A percentile compares a stretch with the other conserved stretches of the same genome.
phyloP scores from a whole-genome alignment of 2,329 filamentous ascomycete species.

The Apiospora saccharicola region DNA sequence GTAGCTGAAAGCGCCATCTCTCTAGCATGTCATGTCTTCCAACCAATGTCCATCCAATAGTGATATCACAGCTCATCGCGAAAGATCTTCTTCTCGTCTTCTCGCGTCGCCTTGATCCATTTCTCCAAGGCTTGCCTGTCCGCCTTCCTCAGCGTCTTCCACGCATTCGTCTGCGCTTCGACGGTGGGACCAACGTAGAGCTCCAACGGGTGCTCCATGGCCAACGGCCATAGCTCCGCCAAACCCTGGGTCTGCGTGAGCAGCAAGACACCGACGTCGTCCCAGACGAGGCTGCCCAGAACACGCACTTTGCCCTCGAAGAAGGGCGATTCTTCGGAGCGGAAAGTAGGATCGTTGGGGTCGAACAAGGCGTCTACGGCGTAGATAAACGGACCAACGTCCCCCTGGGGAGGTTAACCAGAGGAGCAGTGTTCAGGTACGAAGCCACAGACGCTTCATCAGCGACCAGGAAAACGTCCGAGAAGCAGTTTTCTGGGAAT shows the following conservation, averaged over 20 bases:
- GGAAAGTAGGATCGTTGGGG: slow-evolving; percentile 25
- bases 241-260: slow-evolving; percentile 30
- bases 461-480: slow-evolving; percentile 27
- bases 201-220: slow-evolving; percentile 38
- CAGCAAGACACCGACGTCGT: slow-evolving; percentile 37
- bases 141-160: background rate
- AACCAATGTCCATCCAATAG: background rate
- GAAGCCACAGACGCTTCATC: slow-evolving; percentile 27
- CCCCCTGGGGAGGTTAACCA: slow-evolving; percentile 27
- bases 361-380: slow-evolving; percentile 36
- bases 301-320: slow-evolving; percentile 40
- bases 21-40: background rate
- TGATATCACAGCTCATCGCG: background rate
- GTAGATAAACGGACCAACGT: slow-evolving; percentile 35
- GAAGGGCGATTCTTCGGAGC: slow-evolving; percentile 33
- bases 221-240: slow-evolving; percentile 39
- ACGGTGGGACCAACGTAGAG: slow-evolving; percentile 37
- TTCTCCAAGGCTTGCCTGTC: slow-evolving; percentile 10
- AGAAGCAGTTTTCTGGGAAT: background rate
- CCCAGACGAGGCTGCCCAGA: slow-evolving; percentile 40
- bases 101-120: slow-evolving; percentile 11
- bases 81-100: background rate
- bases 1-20: slow-evolving; percentile 10
- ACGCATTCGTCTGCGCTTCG: background rate
- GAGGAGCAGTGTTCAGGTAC: slow-evolving; percentile 30